phyloP scores from a whole-genome alignment of 305 asterid species.

The Lippia alba region DNA sequence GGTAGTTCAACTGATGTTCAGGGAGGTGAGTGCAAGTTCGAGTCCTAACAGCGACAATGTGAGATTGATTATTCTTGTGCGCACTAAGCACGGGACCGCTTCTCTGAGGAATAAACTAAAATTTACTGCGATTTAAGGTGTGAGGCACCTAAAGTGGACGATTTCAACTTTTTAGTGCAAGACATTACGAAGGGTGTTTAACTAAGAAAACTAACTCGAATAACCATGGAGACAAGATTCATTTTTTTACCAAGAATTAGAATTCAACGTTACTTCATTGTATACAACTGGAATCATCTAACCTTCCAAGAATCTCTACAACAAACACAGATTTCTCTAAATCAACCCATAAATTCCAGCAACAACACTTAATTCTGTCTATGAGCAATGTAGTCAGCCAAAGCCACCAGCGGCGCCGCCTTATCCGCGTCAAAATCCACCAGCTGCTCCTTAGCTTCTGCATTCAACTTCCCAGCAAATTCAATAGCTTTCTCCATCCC shows the following conservation, averaged over 20 bases:
- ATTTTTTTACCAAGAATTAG: not conserved
- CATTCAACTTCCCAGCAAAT: constrained; percentile 60
- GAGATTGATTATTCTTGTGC: too few relatives aligned
- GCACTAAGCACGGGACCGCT: too few relatives aligned
- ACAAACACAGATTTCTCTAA: constrained; percentile 17
- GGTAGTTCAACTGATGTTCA: too few relatives aligned
- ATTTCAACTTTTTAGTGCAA: too few relatives aligned
- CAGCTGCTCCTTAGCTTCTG: constrained; percentile 65
- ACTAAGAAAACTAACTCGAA: not conserved
- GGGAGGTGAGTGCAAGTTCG: too few relatives aligned
- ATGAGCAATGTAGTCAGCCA: constrained; percentile 77
- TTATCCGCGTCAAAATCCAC: constrained; percentile 54
- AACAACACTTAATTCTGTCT: constrained; percentile 50
- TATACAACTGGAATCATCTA: not conserved
- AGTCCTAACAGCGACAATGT: too few relatives aligned
- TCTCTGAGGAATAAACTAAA: too few relatives aligned
- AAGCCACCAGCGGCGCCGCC: constrained; percentile 67
- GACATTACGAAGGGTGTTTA: not conserved
- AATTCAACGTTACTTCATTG: not conserved
- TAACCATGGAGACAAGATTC: not conserved
- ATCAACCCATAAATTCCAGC: not conserved
- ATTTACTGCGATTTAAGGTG: too few relatives aligned
- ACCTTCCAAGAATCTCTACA: constrained; percentile 2
- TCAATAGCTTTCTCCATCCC: constrained; percentile 74
- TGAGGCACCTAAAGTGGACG: too few relatives aligned